These are phyloP conservation scores for Leccinum pachyderme DNA, from an alignment of 1,284 basidiomycete genomes.

Conservation along the genomic window DNA sequence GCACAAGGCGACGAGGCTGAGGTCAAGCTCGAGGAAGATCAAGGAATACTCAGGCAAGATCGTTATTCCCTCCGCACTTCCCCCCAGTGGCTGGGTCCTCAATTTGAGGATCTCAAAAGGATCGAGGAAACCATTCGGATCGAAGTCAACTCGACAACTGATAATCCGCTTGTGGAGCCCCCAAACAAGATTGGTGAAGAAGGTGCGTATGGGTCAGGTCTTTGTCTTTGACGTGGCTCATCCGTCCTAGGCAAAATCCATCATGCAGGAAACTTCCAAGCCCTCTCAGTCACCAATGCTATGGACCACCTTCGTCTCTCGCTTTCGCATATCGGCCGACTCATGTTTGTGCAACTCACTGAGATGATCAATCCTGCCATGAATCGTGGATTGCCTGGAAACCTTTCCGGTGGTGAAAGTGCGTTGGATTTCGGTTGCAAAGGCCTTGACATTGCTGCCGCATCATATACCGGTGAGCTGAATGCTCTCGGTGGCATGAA, in stretches of 20 bases:
- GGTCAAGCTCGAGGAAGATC: constrained; percentile 65
- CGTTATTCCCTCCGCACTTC: constrained; percentile 73
- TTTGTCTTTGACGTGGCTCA: constrained; percentile 42
- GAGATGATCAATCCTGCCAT: constrained; percentile 80
- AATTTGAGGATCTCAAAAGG: constrained; percentile 76
- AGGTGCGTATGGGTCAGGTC: constrained; percentile 12
- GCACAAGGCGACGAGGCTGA: constrained; percentile 61
- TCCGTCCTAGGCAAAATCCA: constrained; percentile 66
- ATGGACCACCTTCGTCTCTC: constrained; percentile 87
- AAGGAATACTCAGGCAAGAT: constrained; percentile 60
- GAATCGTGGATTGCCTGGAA: constrained; percentile 82
- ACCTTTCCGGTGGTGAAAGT: constrained; percentile 79
- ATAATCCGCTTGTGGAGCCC: constrained; percentile 33
- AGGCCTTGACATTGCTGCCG: constrained; percentile 82
- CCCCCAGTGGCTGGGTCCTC: constrained; percentile 85
- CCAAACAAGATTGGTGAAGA: constrained; percentile 16
- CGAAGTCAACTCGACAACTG: constrained; percentile 77
- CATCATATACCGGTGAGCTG: constrained; percentile 79
- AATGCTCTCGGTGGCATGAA: constrained; percentile 77
- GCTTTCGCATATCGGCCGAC: constrained; percentile 79
- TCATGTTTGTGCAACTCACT: constrained; percentile 81
- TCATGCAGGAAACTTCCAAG: constrained; percentile 88
- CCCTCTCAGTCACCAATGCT: constrained; percentile 81
- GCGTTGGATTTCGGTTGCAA: constrained; percentile 83
- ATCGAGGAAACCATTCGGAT: constrained; percentile 63